Evolutionary conservation across 192 early-diverging fungal genomes (phyloP).

Genomic region (Coemansia sp.): DNA sequence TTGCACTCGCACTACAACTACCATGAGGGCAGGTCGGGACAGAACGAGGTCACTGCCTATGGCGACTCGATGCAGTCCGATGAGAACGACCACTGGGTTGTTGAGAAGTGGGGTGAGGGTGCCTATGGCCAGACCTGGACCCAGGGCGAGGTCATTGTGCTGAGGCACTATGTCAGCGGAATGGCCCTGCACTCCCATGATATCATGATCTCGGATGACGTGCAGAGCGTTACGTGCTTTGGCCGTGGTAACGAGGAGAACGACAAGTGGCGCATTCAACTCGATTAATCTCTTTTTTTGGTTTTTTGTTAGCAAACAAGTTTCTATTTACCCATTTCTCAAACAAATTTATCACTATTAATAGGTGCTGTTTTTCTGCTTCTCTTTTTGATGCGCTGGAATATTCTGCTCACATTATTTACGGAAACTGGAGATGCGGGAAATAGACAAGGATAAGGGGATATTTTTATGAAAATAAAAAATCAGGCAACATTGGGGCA

Average conservation of each 20-base stretch:
- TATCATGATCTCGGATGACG: slow-evolving; percentile 34
- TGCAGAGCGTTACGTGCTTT: slow-evolving; percentile 56
- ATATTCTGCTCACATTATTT: neutral
- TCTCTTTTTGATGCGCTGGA: neutral
- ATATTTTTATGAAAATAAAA: neutral
- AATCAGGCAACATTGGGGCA: slow-evolving; percentile 4
- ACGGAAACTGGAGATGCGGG: neutral
- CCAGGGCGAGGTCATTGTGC: slow-evolving; percentile 42
- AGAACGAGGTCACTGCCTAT: slow-evolving; percentile 59
- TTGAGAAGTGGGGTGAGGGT: slow-evolving; percentile 54
- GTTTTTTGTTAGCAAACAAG: neutral
- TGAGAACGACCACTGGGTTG: slow-evolving; percentile 59
- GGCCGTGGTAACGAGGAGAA: slow-evolving; percentile 56
- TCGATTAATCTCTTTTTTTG: slow-evolving; percentile 12
- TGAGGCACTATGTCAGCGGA: slow-evolving; percentile 56
- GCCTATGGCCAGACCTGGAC: slow-evolving; percentile 53
- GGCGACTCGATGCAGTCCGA: slow-evolving; percentile 54
- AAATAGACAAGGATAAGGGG: neutral
- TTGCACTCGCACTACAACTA: slow-evolving; percentile 59
- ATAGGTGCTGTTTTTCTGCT: neutral
- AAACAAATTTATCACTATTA: neutral
- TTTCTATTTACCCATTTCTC: neutral
- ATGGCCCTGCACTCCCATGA: slow-evolving; percentile 54
- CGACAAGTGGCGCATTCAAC: slow-evolving; percentile 55
- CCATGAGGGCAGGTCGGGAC: slow-evolving; percentile 47